Conservation (phyloP, 495 filamentous ascomycete species). For the Lasiosphaeris hirsuta region DNA sequence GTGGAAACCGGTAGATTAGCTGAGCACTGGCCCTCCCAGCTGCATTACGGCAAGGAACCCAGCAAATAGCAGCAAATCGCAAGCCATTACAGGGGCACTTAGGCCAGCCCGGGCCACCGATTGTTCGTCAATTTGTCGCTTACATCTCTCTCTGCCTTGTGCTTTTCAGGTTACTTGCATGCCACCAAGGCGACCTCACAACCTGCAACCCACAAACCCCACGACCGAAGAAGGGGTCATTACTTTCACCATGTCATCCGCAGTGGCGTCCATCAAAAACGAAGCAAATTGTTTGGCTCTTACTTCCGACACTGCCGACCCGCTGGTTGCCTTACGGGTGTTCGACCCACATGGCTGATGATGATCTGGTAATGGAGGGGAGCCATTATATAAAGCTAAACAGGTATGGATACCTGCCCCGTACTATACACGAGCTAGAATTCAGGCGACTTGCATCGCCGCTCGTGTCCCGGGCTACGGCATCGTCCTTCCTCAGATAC, state of each 20-base stretch:
- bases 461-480: conserved; percentile 10
- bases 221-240: background rate
- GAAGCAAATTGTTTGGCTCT: no score
- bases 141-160: background rate
- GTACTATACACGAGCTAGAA: no score
- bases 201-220: background rate
- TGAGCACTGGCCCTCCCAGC: conserved; percentile 30
- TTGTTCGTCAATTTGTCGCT: conserved; percentile 1
- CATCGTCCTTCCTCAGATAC: conserved; percentile 6
- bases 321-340: no score
- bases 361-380: no score
- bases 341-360: no score
- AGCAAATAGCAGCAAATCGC: conserved; percentile 20
- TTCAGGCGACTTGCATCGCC: background rate
- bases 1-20: conserved; percentile 39
- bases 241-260: background rate
- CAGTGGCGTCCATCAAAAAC: no score
- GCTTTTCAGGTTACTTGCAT: conserved; percentile 4
- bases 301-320: no score
- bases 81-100: conserved; percentile 17
- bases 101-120: conserved; percentile 5
- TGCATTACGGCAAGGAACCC: conserved; percentile 20
- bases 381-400: background rate
- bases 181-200: background rate
- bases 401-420: no score